These are phyloP conservation scores for Chalciporus chontae DNA, from an alignment of 768 basidiomycete species.

Conservation along the genomic window DNA sequence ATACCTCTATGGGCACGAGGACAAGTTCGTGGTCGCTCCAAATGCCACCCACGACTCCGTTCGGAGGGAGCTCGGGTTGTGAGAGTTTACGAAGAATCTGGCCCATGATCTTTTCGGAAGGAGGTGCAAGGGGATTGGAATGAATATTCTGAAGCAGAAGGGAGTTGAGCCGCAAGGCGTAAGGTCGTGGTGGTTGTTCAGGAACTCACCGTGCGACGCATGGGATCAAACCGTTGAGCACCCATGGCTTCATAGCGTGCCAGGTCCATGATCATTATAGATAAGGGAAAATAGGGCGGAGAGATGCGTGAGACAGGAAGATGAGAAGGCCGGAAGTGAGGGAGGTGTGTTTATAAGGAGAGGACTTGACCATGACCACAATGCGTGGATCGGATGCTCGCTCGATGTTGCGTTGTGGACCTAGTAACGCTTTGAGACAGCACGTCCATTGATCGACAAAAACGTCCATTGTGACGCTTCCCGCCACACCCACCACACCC, in stretches of 20 bases:
- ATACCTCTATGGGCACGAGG: conserved; percentile 29
- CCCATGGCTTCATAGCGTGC: conserved; percentile 30
- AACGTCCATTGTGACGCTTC: conserved; percentile 12
- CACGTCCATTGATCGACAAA: conserved; percentile 18
- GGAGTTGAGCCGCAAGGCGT: conserved; percentile 20
- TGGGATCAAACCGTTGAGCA: conserved; percentile 32
- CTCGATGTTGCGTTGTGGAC: conserved; percentile 10
- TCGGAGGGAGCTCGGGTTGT: conserved; percentile 15
- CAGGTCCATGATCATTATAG: conserved; percentile 21
- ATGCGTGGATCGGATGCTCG: conserved; percentile 19
- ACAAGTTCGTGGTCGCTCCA: conserved; percentile 35
- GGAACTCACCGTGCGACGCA: conserved; percentile 26
- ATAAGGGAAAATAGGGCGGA: conserved; percentile 30
- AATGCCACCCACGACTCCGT: conserved; percentile 26
- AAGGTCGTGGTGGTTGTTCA: conserved; percentile 9
- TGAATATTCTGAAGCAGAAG: conserved; percentile 18
- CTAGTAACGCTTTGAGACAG: conserved; percentile 18
- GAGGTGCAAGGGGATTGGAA: conserved; percentile 9
- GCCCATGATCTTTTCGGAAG: conserved; percentile 23
- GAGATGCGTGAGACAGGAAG: conserved; percentile 23
- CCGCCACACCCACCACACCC: conserved; percentile 6
- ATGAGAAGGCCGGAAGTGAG: conserved; percentile 28
- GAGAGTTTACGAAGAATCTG: conserved; percentile 24
- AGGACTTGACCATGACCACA: conserved; percentile 21
- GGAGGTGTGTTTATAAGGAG: conserved; percentile 21